phyloP scores from a whole-genome alignment of 306 rosid species.

The Mucuna pruriens region DNA sequence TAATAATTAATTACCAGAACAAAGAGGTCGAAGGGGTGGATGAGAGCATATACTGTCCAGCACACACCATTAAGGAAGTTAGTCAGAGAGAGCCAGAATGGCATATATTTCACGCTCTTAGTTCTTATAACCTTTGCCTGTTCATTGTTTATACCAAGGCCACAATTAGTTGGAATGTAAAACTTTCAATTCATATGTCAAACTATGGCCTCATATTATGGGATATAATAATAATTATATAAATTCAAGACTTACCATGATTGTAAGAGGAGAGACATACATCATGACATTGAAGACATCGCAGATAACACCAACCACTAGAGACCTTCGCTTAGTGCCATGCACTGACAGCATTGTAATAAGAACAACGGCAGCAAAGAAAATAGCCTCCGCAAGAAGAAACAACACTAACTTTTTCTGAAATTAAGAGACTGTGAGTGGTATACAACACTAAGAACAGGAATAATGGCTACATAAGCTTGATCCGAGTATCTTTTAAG shows the following conservation, averaged over 20 bases:
- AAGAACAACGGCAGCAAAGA: conserved; percentile 38
- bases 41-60: conserved; percentile 76
- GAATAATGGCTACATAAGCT: neutral
- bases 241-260: conserved; percentile 52
- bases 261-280: conserved; percentile 69
- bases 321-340: conserved; percentile 43
- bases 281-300: conserved; percentile 68
- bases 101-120: conserved; percentile 74
- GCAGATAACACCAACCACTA: conserved; percentile 67
- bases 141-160: neutral
- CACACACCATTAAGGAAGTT: conserved; percentile 61
- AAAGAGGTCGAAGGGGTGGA: conserved; percentile 58
- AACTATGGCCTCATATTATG: neutral
- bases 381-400: conserved; percentile 32
- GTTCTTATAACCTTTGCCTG: conserved; percentile 63
- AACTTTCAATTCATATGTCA: neutral
- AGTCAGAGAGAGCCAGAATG: conserved; percentile 65
- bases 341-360: conserved; percentile 40
- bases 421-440: neutral
- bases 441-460: too few relatives aligned
- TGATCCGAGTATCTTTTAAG: neutral
- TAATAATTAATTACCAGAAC: conserved; percentile 57
- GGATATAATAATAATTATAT: neutral
- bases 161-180: neutral
- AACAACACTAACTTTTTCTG: conserved; percentile 48